Evolutionary conservation across 73 alveolate species (phyloP).

Genomic region (Paramecium bursaria): DNA sequence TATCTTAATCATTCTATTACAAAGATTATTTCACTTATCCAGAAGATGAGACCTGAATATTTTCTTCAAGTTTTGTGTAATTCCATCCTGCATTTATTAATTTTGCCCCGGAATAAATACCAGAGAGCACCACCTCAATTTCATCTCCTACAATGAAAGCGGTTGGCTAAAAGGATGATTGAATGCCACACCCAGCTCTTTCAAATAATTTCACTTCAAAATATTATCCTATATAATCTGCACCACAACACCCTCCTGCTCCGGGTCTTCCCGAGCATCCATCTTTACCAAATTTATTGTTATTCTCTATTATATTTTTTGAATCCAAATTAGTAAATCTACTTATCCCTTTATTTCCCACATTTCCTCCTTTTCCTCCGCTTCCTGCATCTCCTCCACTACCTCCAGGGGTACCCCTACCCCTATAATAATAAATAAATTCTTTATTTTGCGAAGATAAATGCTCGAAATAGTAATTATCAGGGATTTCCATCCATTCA

Average conservation of each 20-base stretch:
- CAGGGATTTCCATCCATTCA: background rate
- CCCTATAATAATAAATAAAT: background rate
- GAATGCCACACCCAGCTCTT: no score
- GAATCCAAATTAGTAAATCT: background rate
- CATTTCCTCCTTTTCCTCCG: background rate
- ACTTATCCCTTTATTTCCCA: background rate
- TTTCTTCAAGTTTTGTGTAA: no score
- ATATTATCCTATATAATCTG: no score
- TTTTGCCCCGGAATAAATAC: no score
- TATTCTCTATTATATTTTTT: background rate
- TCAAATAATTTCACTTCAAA: no score
- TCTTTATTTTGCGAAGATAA: background rate
- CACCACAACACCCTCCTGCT: background rate
- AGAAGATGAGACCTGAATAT: no score
- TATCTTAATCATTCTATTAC: no score
- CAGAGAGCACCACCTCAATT: no score
- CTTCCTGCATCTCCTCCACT: background rate
- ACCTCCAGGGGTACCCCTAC: background rate
- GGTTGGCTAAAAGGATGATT: no score
- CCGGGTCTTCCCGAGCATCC: background rate
- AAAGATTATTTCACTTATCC: no score
- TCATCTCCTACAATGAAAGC: no score
- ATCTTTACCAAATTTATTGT: background rate
- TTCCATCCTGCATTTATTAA: no score
- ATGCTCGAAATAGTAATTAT: background rate